Percentiles rank a stretch among this genome's conserved stretches.
Conservation (phyloP, 208 protist species). For the Leishmania turanica region DNA sequence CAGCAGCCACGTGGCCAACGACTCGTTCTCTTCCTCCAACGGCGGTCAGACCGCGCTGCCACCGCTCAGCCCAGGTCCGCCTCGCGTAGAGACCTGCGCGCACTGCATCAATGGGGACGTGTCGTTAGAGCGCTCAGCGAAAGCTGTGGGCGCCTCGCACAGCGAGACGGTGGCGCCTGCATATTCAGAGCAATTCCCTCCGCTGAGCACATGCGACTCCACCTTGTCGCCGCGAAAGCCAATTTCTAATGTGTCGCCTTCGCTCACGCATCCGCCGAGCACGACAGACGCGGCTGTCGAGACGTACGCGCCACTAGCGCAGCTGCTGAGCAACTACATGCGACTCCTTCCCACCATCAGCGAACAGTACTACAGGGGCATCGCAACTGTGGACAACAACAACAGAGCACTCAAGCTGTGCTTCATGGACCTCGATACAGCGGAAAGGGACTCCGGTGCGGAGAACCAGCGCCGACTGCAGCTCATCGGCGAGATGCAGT, state of each 20-base stretch:
- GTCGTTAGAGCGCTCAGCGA: background rate
- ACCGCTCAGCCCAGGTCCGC: background rate
- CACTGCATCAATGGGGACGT: background rate
- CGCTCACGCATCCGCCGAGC: background rate
- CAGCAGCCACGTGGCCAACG: background rate
- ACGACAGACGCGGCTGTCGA: background rate
- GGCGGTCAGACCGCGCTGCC: conserved; percentile 1
- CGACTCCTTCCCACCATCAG: conserved; percentile 61
- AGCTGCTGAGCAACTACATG: conserved; percentile 52
- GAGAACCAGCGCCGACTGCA: conserved; percentile 73
- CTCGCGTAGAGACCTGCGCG: background rate
- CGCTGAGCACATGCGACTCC: conserved; percentile 1
- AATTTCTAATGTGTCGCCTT: background rate
- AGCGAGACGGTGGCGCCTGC: background rate
- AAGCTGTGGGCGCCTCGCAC: background rate
- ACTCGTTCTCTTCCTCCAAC: background rate
- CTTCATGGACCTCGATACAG: conserved; percentile 72
- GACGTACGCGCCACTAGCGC: conserved; percentile 24
- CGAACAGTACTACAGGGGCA: conserved; percentile 69
- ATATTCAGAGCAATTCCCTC: background rate
- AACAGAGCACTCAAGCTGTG: conserved; percentile 37
- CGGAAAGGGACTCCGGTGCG: conserved; percentile 36
- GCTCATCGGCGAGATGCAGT: conserved; percentile 42
- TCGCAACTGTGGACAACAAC: conserved; percentile 22
- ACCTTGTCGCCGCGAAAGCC: background rate